These are phyloP conservation scores for Leishmania lainsoni DNA, from an alignment of 208 protist species.

Conservation along the genomic window DNA sequence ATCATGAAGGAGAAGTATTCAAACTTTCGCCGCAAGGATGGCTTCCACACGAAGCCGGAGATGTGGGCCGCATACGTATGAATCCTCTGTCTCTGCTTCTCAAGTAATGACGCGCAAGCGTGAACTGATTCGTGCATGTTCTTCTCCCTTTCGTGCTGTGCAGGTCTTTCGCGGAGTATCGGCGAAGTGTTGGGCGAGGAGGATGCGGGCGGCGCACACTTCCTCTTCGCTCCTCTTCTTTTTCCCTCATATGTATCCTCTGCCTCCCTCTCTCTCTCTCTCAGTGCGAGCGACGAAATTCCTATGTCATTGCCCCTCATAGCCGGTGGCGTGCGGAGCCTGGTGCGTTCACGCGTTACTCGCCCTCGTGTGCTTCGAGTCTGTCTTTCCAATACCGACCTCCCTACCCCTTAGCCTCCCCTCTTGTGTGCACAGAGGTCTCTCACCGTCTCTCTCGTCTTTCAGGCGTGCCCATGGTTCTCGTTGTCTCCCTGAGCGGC, in stretches of 20 bases:
- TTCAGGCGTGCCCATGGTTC: not conserved
- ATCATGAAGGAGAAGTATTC: conserved; percentile 85
- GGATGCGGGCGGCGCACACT: not conserved
- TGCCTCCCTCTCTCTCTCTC: not conserved
- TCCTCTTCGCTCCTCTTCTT: too few species aligned
- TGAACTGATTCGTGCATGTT: not conserved
- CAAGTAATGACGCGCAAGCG: not conserved
- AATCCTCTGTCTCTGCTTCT: conserved; percentile 1
- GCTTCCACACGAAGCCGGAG: conserved; percentile 84
- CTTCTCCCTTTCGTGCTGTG: not conserved
- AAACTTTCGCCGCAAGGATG: conserved; percentile 82
- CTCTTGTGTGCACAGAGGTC: not conserved
- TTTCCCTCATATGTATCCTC: not conserved
- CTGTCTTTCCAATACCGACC: not conserved
- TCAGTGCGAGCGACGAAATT: not conserved
- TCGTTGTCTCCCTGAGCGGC: not conserved
- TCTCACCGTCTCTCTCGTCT: not conserved
- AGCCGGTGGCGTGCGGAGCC: not conserved
- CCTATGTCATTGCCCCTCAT: not conserved
- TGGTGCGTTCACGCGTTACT: not conserved
- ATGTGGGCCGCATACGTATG: conserved; percentile 85
- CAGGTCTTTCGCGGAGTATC: not conserved
- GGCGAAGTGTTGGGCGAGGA: not conserved
- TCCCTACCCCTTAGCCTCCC: not conserved
- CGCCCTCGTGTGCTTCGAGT: not conserved